phyloP scores from a whole-genome alignment of 225 moss, liverwort and hornwort species.

The Physcomitrium patens region DNA sequence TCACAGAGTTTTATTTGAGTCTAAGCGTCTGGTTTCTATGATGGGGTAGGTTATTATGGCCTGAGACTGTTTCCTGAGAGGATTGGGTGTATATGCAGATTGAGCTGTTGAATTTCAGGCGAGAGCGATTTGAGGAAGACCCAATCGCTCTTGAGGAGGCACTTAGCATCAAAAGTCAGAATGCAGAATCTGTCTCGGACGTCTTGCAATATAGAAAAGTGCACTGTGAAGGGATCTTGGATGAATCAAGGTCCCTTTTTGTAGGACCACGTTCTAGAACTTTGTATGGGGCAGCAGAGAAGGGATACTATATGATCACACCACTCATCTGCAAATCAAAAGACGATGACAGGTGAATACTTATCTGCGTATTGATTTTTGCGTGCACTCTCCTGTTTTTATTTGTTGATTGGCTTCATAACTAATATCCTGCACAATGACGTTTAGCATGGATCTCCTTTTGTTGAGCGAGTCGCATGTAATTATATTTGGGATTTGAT shows the following conservation, averaged over 20 bases:
- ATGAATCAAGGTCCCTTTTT: slow-evolving; percentile 73
- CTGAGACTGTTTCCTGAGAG: slow-evolving; percentile 21
- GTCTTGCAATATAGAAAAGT: slow-evolving; percentile 83
- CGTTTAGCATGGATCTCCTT: no score
- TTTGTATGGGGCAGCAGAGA: slow-evolving; percentile 81
- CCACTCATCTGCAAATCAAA: slow-evolving; percentile 56
- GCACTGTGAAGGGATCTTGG: slow-evolving; percentile 74
- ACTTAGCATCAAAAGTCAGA: slow-evolving; percentile 38
- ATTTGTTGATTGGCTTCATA: no score
- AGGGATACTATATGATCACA: slow-evolving; percentile 85
- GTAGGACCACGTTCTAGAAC: slow-evolving; percentile 92
- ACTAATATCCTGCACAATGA: no score
- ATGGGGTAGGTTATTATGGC: not conserved
- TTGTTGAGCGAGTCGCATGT: no score
- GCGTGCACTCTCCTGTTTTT: not conserved
- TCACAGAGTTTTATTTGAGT: not conserved
- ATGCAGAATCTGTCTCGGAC: slow-evolving; percentile 22
- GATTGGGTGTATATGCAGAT: slow-evolving; percentile 56
- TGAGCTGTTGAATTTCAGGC: slow-evolving; percentile 77
- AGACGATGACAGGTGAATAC: slow-evolving; percentile 66
- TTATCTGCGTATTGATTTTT: not conserved
- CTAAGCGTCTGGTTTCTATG: not conserved
- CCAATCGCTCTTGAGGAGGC: slow-evolving; percentile 63
- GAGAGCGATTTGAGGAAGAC: slow-evolving; percentile 79
- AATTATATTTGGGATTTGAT: not conserved